These are phyloP conservation scores for Pholiota conissans DNA, from an alignment of 768 basidiomycete genomes.

Conservation along the genomic window DNA sequence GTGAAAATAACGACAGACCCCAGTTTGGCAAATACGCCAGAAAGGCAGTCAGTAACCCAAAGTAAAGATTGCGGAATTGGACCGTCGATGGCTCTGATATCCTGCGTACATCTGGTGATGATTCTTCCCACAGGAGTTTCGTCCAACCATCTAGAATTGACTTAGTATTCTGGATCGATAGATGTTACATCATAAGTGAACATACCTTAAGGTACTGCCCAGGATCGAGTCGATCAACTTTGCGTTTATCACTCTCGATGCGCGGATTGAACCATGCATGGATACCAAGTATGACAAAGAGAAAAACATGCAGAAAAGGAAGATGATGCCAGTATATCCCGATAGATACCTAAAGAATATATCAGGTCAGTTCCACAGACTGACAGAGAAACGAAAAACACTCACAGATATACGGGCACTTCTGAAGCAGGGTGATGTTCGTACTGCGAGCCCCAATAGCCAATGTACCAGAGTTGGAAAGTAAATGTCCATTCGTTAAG, in stretches of 20 bases:
- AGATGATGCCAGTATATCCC: neutral
- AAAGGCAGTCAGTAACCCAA: slow-evolving; percentile 25
- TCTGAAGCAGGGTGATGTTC: slow-evolving; percentile 29
- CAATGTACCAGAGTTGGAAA: slow-evolving; percentile 42
- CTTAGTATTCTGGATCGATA: neutral
- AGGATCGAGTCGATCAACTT: slow-evolving; percentile 10
- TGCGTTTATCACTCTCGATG: slow-evolving; percentile 7
- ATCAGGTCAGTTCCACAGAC: neutral
- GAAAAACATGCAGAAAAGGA: neutral
- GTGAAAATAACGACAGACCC: slow-evolving; percentile 39
- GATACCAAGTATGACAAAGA: neutral
- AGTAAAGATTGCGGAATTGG: slow-evolving; percentile 28
- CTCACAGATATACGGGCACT: slow-evolving; percentile 25
- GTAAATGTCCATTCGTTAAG: slow-evolving; percentile 24
- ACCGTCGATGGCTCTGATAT: slow-evolving; percentile 47
- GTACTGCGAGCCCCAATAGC: slow-evolving; percentile 45
- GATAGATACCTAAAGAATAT: neutral
- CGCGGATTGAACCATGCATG: slow-evolving; percentile 35
- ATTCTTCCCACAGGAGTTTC: slow-evolving; percentile 10
- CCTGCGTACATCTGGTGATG: slow-evolving; percentile 20
- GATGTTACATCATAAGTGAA: neutral
- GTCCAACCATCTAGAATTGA: slow-evolving; percentile 31
- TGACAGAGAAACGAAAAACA: slow-evolving; percentile 7
- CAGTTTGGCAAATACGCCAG: slow-evolving; percentile 38
- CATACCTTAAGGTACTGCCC: slow-evolving; percentile 9